Conservation (phyloP, 495 filamentous ascomycete genomes). For the Penicillium mononematosum region DNA sequence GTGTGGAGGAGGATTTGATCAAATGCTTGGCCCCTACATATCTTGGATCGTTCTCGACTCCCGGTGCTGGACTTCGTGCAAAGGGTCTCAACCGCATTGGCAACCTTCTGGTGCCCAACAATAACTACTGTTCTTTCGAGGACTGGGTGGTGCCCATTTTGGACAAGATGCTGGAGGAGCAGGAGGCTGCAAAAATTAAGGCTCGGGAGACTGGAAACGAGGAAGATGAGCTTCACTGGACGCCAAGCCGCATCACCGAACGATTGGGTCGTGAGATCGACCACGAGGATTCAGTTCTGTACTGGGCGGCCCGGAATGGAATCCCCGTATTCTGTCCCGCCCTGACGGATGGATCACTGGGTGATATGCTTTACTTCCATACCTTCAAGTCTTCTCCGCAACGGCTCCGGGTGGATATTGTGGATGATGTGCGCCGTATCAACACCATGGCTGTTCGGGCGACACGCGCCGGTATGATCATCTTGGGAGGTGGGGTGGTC, state of each 20-base stretch:
- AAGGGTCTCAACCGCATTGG: slow-evolving; percentile 94
- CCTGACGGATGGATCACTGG: slow-evolving; percentile 88
- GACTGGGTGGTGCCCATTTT: slow-evolving; percentile 95
- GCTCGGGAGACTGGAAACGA: slow-evolving; percentile 48
- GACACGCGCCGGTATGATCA: slow-evolving; percentile 84
- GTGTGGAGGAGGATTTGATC: slow-evolving; percentile 95
- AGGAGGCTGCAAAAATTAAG: slow-evolving; percentile 65
- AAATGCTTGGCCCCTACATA: slow-evolving; percentile 96
- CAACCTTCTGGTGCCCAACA: slow-evolving; percentile 93
- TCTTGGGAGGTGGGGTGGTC: slow-evolving; percentile 86
- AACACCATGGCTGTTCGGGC: slow-evolving; percentile 87
- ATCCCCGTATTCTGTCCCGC: slow-evolving; percentile 97
- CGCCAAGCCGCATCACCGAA: slow-evolving; percentile 81
- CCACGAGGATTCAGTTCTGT: slow-evolving; percentile 80
- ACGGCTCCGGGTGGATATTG: slow-evolving; percentile 79
- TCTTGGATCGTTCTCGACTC: slow-evolving; percentile 75
- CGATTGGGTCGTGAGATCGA: slow-evolving; percentile 90
- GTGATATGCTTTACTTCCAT: slow-evolving; percentile 98
- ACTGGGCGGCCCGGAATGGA: slow-evolving; percentile 91
- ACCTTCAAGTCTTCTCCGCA: slow-evolving; percentile 80
- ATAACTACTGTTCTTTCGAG: slow-evolving; percentile 94
- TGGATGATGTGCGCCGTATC: slow-evolving; percentile 83
- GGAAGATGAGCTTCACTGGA: slow-evolving; percentile 79
- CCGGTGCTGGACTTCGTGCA: slow-evolving; percentile 70
- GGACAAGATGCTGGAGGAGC: slow-evolving; percentile 87